phyloP scores from a whole-genome alignment of 108 stramenopile species.

The Schizochytrium sp. region DNA sequence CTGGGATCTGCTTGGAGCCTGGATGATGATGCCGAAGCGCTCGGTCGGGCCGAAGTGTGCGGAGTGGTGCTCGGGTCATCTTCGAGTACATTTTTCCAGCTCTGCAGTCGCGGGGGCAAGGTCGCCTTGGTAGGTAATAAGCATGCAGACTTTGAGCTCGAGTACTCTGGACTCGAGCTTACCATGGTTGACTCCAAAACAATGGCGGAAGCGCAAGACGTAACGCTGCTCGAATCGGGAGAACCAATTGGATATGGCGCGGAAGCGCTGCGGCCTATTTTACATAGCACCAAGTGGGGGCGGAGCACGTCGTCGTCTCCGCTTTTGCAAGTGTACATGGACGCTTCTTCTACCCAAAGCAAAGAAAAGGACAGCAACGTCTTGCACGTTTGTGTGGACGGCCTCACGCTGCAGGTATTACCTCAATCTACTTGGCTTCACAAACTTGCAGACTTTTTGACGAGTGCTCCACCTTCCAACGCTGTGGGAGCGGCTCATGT shows the following conservation, averaged over 20 bases:
- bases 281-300: constrained; percentile 9
- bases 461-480: not conserved
- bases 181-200: not conserved
- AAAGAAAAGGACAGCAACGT: not conserved
- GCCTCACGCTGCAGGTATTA: not conserved
- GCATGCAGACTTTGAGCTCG: not conserved
- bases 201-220: not conserved
- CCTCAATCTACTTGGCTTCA: not conserved
- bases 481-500: not conserved
- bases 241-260: not conserved
- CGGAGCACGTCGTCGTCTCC: not conserved
- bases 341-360: not conserved
- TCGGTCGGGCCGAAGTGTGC: not conserved
- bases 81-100: not conserved
- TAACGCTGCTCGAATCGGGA: not conserved
- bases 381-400: not conserved
- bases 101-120: not conserved
- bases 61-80: not conserved
- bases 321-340: not conserved
- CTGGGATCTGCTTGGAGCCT: not conserved
- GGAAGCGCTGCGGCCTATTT: not conserved
- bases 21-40: not conserved
- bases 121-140: not conserved
- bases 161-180: not conserved
- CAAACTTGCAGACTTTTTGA: not conserved